Percentiles rank a stretch among this genome's conserved stretches.
Evolutionary conservation across 2,329 filamentous ascomycete genomes (phyloP).

Genomic region (Fusarium siculi): DNA sequence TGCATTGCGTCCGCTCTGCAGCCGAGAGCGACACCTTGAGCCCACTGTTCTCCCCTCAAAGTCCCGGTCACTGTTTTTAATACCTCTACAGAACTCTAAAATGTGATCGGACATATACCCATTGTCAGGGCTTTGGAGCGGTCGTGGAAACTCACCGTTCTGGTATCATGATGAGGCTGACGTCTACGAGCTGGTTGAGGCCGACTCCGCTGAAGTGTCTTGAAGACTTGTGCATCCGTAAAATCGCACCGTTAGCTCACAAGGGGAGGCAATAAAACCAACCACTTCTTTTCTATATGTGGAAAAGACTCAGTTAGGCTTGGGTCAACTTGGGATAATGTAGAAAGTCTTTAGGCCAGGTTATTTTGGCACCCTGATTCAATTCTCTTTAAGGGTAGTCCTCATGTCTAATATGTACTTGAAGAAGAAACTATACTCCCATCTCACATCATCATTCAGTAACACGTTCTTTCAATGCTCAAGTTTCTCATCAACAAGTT

Average conservation of each 20-base stretch:
- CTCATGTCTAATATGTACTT: constrained; percentile 27
- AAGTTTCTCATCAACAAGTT: neutral
- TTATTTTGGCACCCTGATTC: neutral
- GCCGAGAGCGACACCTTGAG: neutral
- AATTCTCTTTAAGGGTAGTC: neutral
- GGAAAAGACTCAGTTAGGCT: neutral
- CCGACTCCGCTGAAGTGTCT: neutral
- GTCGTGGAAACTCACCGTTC: neutral
- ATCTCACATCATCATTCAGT: neutral
- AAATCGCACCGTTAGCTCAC: neutral
- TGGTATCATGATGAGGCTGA: neutral
- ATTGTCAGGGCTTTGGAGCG: neutral
- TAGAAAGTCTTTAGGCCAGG: rapidly evolving
- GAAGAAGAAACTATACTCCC: constrained; percentile 16
- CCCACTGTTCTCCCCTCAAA: neutral
- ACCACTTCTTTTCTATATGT: neutral
- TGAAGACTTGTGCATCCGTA: too few species aligned
- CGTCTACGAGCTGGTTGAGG: neutral
- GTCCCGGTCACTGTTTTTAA: neutral
- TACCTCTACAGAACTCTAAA: neutral
- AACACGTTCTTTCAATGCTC: neutral
- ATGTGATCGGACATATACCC: neutral
- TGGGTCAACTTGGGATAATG: neutral
- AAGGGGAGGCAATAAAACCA: neutral
- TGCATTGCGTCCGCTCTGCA: neutral